Base-by-base conservation (phyloP, 2,329 filamentous ascomycete genomes). In the Fusarium keratoplasticum region DNA sequence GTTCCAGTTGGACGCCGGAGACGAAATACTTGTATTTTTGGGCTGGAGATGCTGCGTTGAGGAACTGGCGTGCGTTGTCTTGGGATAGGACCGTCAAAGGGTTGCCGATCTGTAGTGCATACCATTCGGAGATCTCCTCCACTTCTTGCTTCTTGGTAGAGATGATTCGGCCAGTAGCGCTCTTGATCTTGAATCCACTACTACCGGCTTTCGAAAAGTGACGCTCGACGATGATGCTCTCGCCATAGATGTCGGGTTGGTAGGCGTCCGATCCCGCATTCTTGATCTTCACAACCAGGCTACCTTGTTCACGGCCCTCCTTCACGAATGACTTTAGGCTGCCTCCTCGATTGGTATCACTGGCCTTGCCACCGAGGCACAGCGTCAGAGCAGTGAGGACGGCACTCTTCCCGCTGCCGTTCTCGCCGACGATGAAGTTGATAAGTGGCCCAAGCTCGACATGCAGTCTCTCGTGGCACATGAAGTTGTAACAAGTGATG, bases 11-110 rank as follows among this genome's bases (percentile, higher is more conserved):
- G 0, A 98, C 97, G 29, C 96, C 96, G 77, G 95, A 95, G 69
- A 98, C 89, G 80, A 99, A 99, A 79, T 98, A 98, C 76, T 94
- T 96, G 87, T 98, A 99, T 81, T 99, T 99, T 69, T 96, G 92
- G 5, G 89, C 86, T 0, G 95, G 90, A 3, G 91, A 93, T 14
- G 96, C 96, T 38, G 92, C 90, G 79, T 96, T 97, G 50, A 99
- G 88, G 78, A 99, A 99, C 67, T 97, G 94, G 13, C 96, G 91
- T 13, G 96, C 96, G 82, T 95, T 95, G 80, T 99, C 96, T 82
- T 99, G 96, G 1, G 95, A 98, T 20, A 99, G 87, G 8, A 98
- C 94, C 69, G 97, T 98, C 85, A 99, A 92, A 1, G 96, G 96
- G 77, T 99, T 99, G 80, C 98, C 96, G 66, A 99, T 95, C 81